Conservation (phyloP, 768 basidiomycete species). For the Russula virescens region DNA sequence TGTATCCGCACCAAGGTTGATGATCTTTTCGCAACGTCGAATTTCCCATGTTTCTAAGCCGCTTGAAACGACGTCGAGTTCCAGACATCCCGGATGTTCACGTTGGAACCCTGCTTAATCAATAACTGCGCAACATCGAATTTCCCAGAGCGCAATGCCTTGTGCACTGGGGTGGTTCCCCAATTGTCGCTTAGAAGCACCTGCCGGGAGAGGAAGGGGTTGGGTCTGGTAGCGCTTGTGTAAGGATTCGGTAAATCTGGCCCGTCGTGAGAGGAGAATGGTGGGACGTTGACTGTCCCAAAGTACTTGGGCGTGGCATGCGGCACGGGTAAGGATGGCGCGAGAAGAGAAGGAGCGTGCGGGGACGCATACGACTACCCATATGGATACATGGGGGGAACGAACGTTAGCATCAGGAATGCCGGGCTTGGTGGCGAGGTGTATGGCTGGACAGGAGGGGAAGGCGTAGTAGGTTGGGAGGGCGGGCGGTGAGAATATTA, state of each 20-base stretch:
- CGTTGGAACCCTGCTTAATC: too few relatives aligned
- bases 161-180: too few relatives aligned
- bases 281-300: slow-evolving; percentile 25
- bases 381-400: slow-evolving; percentile 3
- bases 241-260: slow-evolving; percentile 40
- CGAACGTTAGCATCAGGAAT: background rate
- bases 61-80: too few relatives aligned
- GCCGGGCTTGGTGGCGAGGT: background rate
- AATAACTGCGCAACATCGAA: too few relatives aligned
- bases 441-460: background rate
- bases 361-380: background rate
- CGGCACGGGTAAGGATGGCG: slow-evolving; percentile 4
- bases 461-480: background rate
- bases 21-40: too few relatives aligned
- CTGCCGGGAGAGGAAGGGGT: slow-evolving; percentile 46
- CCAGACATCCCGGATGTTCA: too few relatives aligned
- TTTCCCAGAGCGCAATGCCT: too few relatives aligned
- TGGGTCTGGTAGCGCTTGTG: slow-evolving; percentile 46
- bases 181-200: background rate
- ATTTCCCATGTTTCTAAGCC: too few relatives aligned
- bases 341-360: background rate
- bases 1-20: too few relatives aligned
- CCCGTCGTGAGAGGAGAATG: slow-evolving; percentile 24
- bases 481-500: background rate
- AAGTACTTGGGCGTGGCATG: slow-evolving; percentile 20